Conservation (phyloP, 2,329 filamentous ascomycete species). For the Aspergillus versicolor region DNA sequence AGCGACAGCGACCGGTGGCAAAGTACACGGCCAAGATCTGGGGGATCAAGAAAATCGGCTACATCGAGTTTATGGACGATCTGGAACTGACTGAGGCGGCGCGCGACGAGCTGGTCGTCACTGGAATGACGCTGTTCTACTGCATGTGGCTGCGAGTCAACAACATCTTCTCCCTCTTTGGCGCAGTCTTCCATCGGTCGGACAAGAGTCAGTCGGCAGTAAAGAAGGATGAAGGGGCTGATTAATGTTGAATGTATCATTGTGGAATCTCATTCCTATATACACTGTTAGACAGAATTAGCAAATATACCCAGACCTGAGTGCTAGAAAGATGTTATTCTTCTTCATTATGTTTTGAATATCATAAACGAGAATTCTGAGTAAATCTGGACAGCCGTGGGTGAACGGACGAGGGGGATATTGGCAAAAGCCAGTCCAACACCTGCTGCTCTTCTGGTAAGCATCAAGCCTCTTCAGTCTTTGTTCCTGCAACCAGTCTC, state of each 20-base stretch:
- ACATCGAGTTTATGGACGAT: slow-evolving; percentile 28
- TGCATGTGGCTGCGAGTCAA: slow-evolving; percentile 25
- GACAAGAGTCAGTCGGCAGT: not conserved
- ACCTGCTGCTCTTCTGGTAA: too few relatives aligned
- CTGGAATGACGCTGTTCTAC: slow-evolving; percentile 27
- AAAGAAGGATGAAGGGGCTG: not conserved
- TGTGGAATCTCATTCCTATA: too few relatives aligned
- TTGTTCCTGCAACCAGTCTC: too few relatives aligned
- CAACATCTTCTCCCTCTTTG: slow-evolving; percentile 26
- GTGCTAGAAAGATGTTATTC: too few relatives aligned
- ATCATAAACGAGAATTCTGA: too few relatives aligned
- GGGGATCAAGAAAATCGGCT: slow-evolving; percentile 25
- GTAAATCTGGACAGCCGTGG: too few relatives aligned
- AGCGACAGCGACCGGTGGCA: slow-evolving; percentile 28
- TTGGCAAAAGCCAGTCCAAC: too few relatives aligned
- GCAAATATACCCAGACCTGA: too few relatives aligned
- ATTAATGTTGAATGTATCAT: not conserved
- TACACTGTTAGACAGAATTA: too few relatives aligned
- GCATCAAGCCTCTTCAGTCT: too few relatives aligned
- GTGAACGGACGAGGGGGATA: too few relatives aligned
- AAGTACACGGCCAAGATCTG: slow-evolving; percentile 26
- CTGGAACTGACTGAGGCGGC: slow-evolving; percentile 13
- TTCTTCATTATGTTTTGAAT: too few relatives aligned
- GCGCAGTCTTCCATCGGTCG: slow-evolving; percentile 12
- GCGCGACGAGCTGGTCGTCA: slow-evolving; percentile 31